Evolutionary conservation across 805 yeast species (phyloP), one percentile per base, ranked within the genome.

Genomic region (Kurtzmaniella fragi): DNA sequence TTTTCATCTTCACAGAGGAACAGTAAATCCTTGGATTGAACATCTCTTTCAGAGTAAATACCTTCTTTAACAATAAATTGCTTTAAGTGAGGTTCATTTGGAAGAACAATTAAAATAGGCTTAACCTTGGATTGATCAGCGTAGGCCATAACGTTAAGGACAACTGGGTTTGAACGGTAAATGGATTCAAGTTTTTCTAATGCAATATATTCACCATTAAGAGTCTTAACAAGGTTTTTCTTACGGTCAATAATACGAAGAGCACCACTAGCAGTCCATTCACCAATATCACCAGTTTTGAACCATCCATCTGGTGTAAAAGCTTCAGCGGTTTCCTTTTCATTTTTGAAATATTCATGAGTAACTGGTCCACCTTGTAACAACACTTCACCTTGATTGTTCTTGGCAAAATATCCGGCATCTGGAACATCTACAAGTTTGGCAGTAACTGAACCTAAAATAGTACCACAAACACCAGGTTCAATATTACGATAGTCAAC

Each of bases 171-270:
- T 25, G 96, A 83, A 66, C 97, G 79, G 71, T 93, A 93, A 36
- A 85, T 73, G 9, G 95, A 76, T 68, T 93, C 99, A 49, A 93
- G 71, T 66, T 90, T 90, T 67, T 93, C 99, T 54, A 93, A 75
- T 3, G 99, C 99, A 62, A 93, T 87, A 65, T 93, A 93, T 70
- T 93, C 99, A 67, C 99, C 99, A 61, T 93, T 91, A 54, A 78
- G 73, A 14, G 99, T 93, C 75, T 93, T 93, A 52, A 93, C 95
- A 64, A 93, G 74, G 62, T 93, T 93, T 80, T 93, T 93, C 73
- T 80, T 86, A 61, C 99, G 84, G 68, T 93, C 99, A 60, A 93
- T 85, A 44, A 93, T 71, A 57, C 75, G 79, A 56, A 93, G 72
- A 42, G 79, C 82, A 48, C 98, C 98, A 47, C 71, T 74, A 20